These are phyloP conservation scores for Pelargonium citronellum DNA, from an alignment of 441 rosid genomes.

Conservation along the genomic window DNA sequence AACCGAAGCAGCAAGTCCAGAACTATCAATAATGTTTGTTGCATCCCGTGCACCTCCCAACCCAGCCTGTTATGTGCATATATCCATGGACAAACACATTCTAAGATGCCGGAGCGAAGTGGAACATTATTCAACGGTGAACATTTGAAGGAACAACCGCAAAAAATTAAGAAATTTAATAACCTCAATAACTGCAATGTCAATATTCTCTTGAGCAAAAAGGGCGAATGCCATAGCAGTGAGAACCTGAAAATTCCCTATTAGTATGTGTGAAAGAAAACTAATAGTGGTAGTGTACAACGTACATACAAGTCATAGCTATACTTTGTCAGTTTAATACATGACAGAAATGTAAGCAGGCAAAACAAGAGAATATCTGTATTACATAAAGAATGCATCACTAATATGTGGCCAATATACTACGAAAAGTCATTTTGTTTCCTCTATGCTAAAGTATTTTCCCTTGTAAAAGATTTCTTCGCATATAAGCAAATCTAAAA, in stretches of 20 bases:
- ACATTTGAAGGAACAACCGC: neutral
- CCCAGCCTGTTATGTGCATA: conserved; percentile 49
- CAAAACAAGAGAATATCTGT: too few species aligned
- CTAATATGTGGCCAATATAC: too few species aligned
- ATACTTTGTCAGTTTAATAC: too few species aligned
- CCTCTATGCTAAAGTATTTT: too few species aligned
- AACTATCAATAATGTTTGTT: conserved; percentile 56
- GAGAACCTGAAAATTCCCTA: conserved; percentile 49
- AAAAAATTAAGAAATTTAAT: neutral
- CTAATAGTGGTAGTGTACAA: neutral
- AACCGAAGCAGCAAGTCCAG: conserved; percentile 57
- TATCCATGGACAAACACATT: neutral
- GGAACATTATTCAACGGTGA: neutral
- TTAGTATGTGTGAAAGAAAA: neutral
- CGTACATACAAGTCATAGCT: neutral
- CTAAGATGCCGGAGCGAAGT: neutral
- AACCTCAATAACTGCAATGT: conserved; percentile 80
- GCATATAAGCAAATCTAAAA: too few species aligned
- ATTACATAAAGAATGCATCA: too few species aligned
- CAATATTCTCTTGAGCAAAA: conserved; percentile 60
- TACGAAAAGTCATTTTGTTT: too few species aligned
- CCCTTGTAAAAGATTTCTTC: too few species aligned
- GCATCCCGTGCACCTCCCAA: conserved; percentile 94
- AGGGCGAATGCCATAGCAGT: conserved; percentile 68
- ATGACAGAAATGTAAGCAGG: too few species aligned